phyloP scores from a whole-genome alignment of 1,284 basidiomycete genomes.

The Fereydounia khargensis region DNA sequence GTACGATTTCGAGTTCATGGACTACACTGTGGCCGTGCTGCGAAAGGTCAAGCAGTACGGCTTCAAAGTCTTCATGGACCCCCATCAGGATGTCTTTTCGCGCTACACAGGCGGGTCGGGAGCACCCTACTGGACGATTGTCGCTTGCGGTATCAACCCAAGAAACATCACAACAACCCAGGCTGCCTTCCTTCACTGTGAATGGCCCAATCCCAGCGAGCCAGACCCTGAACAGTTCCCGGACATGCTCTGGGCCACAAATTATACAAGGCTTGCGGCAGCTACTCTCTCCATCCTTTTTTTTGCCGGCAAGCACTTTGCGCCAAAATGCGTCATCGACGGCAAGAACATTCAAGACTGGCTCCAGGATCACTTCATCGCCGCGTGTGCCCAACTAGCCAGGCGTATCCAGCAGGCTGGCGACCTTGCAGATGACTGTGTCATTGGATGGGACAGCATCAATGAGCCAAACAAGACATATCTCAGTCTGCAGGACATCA shows the following conservation, averaged over 20 bases:
- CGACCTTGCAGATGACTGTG: conserved; percentile 76
- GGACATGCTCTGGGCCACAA: conserved; percentile 93
- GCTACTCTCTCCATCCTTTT: conserved; percentile 93
- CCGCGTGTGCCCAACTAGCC: conserved; percentile 73
- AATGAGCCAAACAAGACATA: conserved; percentile 92
- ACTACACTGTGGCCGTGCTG: conserved; percentile 82
- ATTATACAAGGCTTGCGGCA: conserved; percentile 81
- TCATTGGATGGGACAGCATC: conserved; percentile 94
- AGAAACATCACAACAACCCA: conserved; percentile 79
- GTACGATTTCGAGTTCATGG: conserved; percentile 88
- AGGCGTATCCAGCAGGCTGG: conserved; percentile 71
- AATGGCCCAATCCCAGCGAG: conserved; percentile 70
- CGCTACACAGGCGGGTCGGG: conserved; percentile 94
- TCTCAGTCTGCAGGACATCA: conserved; percentile 69
- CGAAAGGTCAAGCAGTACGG: conserved; percentile 89
- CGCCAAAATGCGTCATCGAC: conserved; percentile 87
- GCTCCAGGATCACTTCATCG: conserved; percentile 80
- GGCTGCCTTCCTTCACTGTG: conserved; percentile 80
- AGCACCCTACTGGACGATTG: conserved; percentile 90
- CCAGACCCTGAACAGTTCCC: conserved; percentile 75
- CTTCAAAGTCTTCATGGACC: conserved; percentile 91
- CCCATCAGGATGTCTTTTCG: conserved; percentile 96
- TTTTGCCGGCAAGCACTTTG: conserved; percentile 84
- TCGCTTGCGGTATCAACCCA: conserved; percentile 87
- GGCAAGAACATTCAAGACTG: conserved; percentile 91